Percentiles rank a stretch among this genome's conserved stretches.
phyloP scores from a whole-genome alignment of 768 basidiomycete species.

The Naematelia aurantialba region DNA sequence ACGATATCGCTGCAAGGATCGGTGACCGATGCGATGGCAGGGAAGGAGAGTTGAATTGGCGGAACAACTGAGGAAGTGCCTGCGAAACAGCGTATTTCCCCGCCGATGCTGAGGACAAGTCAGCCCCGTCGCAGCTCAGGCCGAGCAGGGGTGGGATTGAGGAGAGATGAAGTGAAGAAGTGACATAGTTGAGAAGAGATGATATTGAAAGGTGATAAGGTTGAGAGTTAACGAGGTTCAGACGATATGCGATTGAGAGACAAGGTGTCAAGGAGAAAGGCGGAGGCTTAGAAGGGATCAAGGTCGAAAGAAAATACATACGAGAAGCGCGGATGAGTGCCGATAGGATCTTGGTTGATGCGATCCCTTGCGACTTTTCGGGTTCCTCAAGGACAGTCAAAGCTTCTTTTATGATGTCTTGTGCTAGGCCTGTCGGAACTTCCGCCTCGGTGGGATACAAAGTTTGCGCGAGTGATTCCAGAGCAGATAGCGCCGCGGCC shows the following conservation, averaged over 20 bases:
- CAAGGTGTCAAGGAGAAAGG: neutral
- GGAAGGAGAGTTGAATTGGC: constrained; percentile 62
- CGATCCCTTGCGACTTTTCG: constrained; percentile 86
- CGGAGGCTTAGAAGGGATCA: too few species aligned
- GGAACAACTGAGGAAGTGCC: constrained; percentile 70
- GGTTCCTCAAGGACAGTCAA: constrained; percentile 76
- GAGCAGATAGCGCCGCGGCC: constrained; percentile 65
- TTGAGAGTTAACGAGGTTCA: too few species aligned
- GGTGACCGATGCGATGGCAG: constrained; percentile 57
- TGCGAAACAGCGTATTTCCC: constrained; percentile 66
- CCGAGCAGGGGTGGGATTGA: too few species aligned
- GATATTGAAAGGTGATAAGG: too few species aligned
- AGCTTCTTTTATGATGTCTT: constrained; percentile 75
- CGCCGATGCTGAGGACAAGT: constrained; percentile 59
- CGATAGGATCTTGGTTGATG: constrained; percentile 78
- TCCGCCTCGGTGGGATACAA: constrained; percentile 58
- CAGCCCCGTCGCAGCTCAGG: too few species aligned
- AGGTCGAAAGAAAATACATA: constrained; percentile 52
- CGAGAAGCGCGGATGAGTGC: constrained; percentile 73
- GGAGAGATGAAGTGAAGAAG: too few species aligned
- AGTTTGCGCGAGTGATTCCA: constrained; percentile 68
- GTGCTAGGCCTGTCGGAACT: constrained; percentile 59
- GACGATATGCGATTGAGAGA: too few species aligned
- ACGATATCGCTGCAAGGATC: constrained; percentile 61
- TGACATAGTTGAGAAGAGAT: neutral